These are phyloP conservation scores for Fusarium decemcellulare DNA, from an alignment of 2,329 filamentous ascomycete genomes.

Conservation along the genomic window DNA sequence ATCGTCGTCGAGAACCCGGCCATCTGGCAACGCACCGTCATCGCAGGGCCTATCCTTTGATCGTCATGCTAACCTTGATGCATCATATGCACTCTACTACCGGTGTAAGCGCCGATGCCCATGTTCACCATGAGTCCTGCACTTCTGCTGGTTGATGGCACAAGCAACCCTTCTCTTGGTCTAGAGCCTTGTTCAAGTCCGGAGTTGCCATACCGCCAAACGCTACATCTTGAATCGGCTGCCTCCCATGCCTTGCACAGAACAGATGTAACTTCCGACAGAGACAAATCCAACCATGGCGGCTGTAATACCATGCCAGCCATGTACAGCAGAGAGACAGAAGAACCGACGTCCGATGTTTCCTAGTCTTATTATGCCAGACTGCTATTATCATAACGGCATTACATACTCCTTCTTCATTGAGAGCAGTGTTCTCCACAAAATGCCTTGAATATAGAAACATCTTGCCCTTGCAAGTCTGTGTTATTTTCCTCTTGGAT, in stretches of 20 bases:
- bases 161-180: constrained; percentile 10
- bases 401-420: no score
- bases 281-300: constrained; percentile 11
- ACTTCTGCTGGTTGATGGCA: not conserved
- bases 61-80: not conserved
- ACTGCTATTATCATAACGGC: no score
- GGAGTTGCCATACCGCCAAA: constrained; percentile 24
- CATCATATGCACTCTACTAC: not conserved
- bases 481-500: no score
- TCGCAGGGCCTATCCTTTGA: not conserved
- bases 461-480: no score
- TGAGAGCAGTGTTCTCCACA: no score
- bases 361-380: no score
- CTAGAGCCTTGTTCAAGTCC: constrained; percentile 15
- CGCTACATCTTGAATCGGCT: constrained; percentile 5
- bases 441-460: no score
- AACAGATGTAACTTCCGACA: constrained; percentile 18
- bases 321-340: not conserved
- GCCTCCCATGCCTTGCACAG: constrained; percentile 9
- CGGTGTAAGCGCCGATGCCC: constrained; percentile 4
- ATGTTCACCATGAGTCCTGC: not conserved
- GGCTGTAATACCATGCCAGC: constrained; percentile 4
- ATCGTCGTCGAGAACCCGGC: not conserved
- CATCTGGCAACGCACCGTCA: constrained; percentile 1
- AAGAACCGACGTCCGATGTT: no score